A percentile compares a stretch with the other conserved stretches of the same genome.
phyloP scores from a whole-genome alignment of 176 grass and related monocot genomes.

The Musa beccarii region DNA sequence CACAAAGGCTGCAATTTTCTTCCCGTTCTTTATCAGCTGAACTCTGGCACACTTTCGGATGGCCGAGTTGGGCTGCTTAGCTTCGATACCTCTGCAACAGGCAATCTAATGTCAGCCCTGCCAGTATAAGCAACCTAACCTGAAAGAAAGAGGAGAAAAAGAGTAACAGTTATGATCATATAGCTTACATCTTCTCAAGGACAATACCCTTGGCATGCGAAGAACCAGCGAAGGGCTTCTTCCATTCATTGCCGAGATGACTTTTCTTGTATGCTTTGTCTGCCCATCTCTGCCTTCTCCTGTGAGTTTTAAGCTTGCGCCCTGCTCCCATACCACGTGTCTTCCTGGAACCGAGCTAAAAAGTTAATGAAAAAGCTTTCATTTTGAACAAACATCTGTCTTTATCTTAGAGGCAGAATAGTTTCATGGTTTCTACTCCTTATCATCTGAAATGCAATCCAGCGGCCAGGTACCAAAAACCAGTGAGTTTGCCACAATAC shows the following conservation, averaged over 20 bases:
- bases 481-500: too few species aligned
- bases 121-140: background rate
- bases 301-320: slow-evolving; percentile 24
- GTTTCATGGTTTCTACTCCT: too few species aligned
- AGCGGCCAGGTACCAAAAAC: too few species aligned
- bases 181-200: slow-evolving; percentile 21
- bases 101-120: background rate
- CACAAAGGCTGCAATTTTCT: slow-evolving; percentile 19
- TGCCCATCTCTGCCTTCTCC: slow-evolving; percentile 16
- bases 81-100: slow-evolving; percentile 14
- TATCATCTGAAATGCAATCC: too few species aligned
- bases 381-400: too few species aligned
- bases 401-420: too few species aligned
- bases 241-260: slow-evolving; percentile 24
- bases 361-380: background rate
- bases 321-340: slow-evolving; percentile 25
- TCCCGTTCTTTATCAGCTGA: slow-evolving; percentile 20
- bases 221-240: slow-evolving; percentile 20
- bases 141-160: background rate
- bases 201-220: slow-evolving; percentile 26
- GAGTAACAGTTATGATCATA: background rate
- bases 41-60: slow-evolving; percentile 20
- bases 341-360: background rate
- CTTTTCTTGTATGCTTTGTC: slow-evolving; percentile 26
- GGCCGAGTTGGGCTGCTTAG: slow-evolving; percentile 20